Evolutionary conservation across 176 grass and related monocot genomes (phyloP).

Genomic region (Avena eriantha): DNA sequence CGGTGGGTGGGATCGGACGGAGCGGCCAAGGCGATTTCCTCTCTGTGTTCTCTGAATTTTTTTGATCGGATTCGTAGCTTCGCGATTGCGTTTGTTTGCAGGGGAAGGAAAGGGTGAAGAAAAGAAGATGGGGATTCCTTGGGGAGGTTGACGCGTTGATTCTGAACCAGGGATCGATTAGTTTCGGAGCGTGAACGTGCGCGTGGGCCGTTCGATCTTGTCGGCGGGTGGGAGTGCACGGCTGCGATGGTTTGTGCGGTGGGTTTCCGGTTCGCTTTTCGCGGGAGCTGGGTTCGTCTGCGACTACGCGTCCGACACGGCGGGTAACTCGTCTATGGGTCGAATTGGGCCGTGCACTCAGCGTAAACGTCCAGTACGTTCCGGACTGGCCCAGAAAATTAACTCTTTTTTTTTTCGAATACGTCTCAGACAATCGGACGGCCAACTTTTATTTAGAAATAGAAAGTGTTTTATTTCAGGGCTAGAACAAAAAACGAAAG

Average conservation of each 20-base stretch:
- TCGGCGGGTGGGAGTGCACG: constrained; percentile 19
- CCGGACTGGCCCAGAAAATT: not conserved
- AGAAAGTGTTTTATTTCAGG: too few relatives aligned
- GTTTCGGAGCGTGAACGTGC: not conserved
- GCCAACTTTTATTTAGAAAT: too few relatives aligned
- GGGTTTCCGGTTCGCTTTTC: constrained; percentile 27
- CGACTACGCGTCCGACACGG: constrained; percentile 35
- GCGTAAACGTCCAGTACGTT: not conserved
- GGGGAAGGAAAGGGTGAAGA: constrained; percentile 16
- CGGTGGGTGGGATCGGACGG: constrained; percentile 8
- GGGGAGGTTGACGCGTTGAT: constrained; percentile 25
- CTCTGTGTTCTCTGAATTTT: not conserved
- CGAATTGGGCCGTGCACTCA: not conserved
- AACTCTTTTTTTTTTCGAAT: too few relatives aligned
- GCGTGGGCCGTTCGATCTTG: constrained; percentile 27
- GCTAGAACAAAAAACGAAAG: too few relatives aligned
- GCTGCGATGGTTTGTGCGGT: constrained; percentile 7
- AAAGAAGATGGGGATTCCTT: constrained; percentile 43
- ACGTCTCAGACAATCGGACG: too few relatives aligned
- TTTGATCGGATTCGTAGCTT: constrained; percentile 43
- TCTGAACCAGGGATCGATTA: not conserved
- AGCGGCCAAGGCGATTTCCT: constrained; percentile 9
- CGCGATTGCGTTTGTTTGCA: constrained; percentile 55
- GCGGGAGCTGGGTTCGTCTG: constrained; percentile 24
- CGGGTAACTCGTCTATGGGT: not conserved